These are phyloP conservation scores for Aegilops bicornis DNA, from an alignment of 176 grass and related monocot species.

Conservation along the genomic window DNA sequence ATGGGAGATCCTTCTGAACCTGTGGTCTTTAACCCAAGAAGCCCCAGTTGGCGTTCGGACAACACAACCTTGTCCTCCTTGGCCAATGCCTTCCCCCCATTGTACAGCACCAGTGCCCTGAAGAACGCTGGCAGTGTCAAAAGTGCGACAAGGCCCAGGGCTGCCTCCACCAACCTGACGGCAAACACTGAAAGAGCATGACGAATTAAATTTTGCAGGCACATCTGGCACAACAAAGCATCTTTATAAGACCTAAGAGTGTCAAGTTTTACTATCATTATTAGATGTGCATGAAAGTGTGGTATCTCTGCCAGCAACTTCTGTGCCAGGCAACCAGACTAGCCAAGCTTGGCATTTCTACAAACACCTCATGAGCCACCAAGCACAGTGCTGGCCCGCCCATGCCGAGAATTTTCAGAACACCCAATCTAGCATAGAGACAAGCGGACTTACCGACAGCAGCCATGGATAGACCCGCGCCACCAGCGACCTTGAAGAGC, in stretches of 20 bases:
- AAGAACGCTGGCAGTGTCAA: constrained; percentile 55
- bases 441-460: constrained; percentile 46
- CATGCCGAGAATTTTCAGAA: neutral
- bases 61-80: constrained; percentile 53
- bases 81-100: constrained; percentile 27
- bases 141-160: constrained; percentile 45
- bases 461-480: constrained; percentile 34
- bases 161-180: constrained; percentile 57
- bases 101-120: constrained; percentile 61
- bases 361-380: constrained; percentile 34
- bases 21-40: constrained; percentile 54
- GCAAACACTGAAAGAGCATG: constrained; percentile 46
- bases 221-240: neutral
- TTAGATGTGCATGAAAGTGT: neutral
- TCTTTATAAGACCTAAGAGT: neutral
- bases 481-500: constrained; percentile 36
- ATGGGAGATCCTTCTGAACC: constrained; percentile 19
- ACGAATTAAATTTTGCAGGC: constrained; percentile 5
- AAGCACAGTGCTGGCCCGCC: neutral
- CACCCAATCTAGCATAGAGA: constrained; percentile 10
- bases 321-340: neutral
- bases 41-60: constrained; percentile 51
- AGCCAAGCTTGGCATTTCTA: constrained; percentile 24
- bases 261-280: constrained; percentile 33
- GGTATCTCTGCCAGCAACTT: constrained; percentile 8